Evolutionary conservation across 2,329 filamentous ascomycete species (phyloP).

Genomic region (Microsporum audouinii): DNA sequence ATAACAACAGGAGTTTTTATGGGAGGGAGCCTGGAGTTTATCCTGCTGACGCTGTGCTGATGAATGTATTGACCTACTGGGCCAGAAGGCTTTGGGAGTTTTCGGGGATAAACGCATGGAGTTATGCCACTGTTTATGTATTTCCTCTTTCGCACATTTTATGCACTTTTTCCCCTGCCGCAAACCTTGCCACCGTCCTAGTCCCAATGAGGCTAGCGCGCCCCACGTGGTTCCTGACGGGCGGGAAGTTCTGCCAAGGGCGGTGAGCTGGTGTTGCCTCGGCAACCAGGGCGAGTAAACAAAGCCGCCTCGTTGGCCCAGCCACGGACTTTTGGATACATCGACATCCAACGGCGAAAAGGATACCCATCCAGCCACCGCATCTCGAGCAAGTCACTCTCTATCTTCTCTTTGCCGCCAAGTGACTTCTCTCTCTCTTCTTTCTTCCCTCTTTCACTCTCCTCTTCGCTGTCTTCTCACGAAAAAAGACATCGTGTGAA

Average conservation of each 20-base stretch:
- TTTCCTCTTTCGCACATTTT: neutral
- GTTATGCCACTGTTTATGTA: neutral
- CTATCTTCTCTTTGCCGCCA: neutral
- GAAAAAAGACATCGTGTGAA: neutral
- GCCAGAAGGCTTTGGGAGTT: too few species aligned
- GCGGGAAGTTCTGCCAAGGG: constrained; percentile 16
- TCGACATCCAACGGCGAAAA: neutral
- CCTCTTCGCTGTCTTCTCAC: neutral
- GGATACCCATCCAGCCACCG: constrained; percentile 8
- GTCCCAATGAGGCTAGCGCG: neutral
- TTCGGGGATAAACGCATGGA: neutral
- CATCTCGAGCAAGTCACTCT: neutral
- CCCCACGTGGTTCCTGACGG: neutral
- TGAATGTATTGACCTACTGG: too few species aligned
- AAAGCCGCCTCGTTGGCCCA: constrained; percentile 30
- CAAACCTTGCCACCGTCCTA: neutral
- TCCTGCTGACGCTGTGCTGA: neutral
- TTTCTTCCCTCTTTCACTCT: neutral
- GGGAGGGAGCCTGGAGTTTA: neutral
- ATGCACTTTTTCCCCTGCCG: neutral
- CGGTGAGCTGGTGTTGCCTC: constrained; percentile 21
- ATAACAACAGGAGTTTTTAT: neutral
- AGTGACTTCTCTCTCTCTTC: neutral
- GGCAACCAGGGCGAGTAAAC: constrained; percentile 30
- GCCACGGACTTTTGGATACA: constrained; percentile 20